Base-by-base conservation (phyloP, 164 flowering plant species). In the Vitis rotundifolia region DNA sequence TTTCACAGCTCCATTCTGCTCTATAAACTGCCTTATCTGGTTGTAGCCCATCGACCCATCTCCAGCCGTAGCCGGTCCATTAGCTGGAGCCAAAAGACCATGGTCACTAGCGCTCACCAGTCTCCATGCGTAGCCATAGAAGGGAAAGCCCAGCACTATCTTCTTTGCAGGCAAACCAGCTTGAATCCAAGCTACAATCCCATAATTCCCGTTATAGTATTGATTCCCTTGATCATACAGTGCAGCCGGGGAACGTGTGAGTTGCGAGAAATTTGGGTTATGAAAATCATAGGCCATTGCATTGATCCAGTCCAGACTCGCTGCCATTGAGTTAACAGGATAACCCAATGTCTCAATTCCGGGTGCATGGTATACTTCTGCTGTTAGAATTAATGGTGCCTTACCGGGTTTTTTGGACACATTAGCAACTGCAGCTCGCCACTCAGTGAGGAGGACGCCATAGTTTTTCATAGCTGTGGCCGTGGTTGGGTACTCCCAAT, bases 241-340 rank as follows among this genome's bases (percentile, higher is more conserved):
- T 1, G 82, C 80, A 0, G 88, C 81, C 0, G 78, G 84, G 2
- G 87, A 56, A 8, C 78, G 73, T 0, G 88, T 83, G 4, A 22
- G 26, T 0, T 49, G 18, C 0, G 69, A 44, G 73, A 78, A 65
- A 3, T 55, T 13, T 4, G 84, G 78, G 1, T 44, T 73, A 11
- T 72, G 68, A 49, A 73, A 84, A 59, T 88, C 88, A 55, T 85
- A 85, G 0, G 82, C 76, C 83, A 83, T 82, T 0, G 75, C 66
- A 48, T 87, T 83, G 28, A 82, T 56, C 85, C 83, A 85, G 50
- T 87, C 88, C 69, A 87, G 29, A 71, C 26, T 84, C 12, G 49
- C 66, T 48, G 61, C n/a, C 1, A 85, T 74, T 0, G 71, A 56
- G 5, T 67, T 28, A 1, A 66, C 13, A 0, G 87, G 83, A 54